phyloP scores from a whole-genome alignment of 257 asterid genomes.

The Solanum medicagineum region DNA sequence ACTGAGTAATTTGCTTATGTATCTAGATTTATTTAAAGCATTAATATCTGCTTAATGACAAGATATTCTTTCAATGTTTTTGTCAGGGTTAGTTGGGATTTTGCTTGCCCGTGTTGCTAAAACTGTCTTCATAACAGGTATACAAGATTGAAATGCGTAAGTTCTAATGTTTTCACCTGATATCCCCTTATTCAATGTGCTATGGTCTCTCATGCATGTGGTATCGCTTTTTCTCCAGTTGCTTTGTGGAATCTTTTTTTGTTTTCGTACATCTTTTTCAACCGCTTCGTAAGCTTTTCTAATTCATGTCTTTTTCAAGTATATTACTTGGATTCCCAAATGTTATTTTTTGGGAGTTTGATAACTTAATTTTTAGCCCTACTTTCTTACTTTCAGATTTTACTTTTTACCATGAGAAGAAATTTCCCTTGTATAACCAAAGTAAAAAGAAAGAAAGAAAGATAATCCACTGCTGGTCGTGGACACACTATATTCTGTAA shows the following conservation, averaged over 20 bases:
- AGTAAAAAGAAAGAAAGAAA: not conserved
- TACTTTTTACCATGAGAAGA: not conserved
- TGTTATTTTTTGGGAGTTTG: not conserved
- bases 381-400: not conserved
- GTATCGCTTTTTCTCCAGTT: not conserved
- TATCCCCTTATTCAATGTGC: not conserved
- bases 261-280: not conserved
- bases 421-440: not conserved
- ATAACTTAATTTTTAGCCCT: not conserved
- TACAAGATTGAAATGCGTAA: not conserved
- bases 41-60: slow-evolving; percentile 4
- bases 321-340: not conserved
- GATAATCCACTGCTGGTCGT: not conserved
- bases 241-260: not conserved
- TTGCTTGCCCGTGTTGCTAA: slow-evolving; percentile 79
- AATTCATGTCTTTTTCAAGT: not conserved
- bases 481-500: not conserved
- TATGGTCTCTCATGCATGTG: not conserved
- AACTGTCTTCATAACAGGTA: slow-evolving; percentile 85
- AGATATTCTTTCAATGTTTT: slow-evolving; percentile 4
- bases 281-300: not conserved
- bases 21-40: not conserved
- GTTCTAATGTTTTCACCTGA: not conserved
- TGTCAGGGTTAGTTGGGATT: slow-evolving; percentile 79
- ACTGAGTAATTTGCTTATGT: not conserved